Percentiles rank a stretch among this genome's conserved stretches.
Conservation (phyloP, 106 monocot species). For the Acorus gramineus region DNA sequence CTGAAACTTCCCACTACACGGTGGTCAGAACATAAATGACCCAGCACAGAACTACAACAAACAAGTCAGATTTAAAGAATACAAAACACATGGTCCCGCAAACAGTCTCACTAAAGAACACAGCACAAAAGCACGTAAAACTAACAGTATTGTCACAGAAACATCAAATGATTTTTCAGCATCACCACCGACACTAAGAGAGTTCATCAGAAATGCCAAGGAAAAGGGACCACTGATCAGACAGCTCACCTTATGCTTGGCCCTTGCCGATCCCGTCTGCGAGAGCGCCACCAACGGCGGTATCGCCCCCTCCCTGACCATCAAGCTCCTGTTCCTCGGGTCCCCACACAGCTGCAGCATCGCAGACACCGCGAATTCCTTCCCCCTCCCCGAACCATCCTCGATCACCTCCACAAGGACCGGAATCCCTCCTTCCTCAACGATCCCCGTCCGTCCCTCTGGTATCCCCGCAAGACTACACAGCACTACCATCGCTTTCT, state of each 20-base stretch:
- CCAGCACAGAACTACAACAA: too few relatives aligned
- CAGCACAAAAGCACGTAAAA: too few relatives aligned
- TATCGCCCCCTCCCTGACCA: conserved; percentile 84
- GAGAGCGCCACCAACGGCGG: conserved; percentile 81
- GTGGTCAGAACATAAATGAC: too few relatives aligned
- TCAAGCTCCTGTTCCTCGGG: conserved; percentile 31
- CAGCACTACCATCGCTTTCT: conserved; percentile 65
- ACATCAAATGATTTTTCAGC: too few relatives aligned
- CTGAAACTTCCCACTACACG: too few relatives aligned
- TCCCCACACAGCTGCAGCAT: conserved; percentile 80
- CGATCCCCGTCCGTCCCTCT: conserved; percentile 36
- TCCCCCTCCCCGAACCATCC: conserved; percentile 50
- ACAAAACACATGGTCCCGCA: too few relatives aligned
- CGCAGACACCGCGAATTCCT: conserved; percentile 71
- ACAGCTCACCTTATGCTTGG: conserved; percentile 64
- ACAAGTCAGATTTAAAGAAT: too few relatives aligned
- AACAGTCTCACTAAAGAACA: too few relatives aligned
- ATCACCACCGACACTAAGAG: too few relatives aligned
- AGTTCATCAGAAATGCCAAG: too few relatives aligned
- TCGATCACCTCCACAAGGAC: conserved; percentile 77
- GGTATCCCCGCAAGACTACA: conserved; percentile 32
- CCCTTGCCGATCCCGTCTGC: conserved; percentile 55
- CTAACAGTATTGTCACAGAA: too few relatives aligned
- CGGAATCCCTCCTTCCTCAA: conserved; percentile 49
- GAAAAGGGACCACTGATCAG: too few relatives aligned